Evolutionary conservation across 345 rosid genomes (phyloP), one percentile per base, ranked within the genome.

Genomic region (Eutrema yunnanense): DNA sequence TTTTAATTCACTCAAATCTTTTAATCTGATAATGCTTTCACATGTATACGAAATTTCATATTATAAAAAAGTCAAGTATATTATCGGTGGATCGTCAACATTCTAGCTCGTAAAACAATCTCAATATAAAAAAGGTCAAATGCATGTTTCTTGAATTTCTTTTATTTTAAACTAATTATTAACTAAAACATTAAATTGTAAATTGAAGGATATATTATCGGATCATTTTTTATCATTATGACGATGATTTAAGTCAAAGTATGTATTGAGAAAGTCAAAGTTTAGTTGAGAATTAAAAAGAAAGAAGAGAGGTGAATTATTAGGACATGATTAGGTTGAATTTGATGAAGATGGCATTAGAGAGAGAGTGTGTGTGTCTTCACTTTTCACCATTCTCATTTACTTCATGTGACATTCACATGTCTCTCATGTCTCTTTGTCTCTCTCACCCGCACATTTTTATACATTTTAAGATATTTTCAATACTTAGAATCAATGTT

Each of bases 391-490:
- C n/a, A 62, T 33, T 41, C 46, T 62, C 54, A 72, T 16, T 41
- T 42, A 42, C 53, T 72, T 54, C 69, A 72, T 62, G 76, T 62
- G 62, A 62, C 62, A 62, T 52, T 72, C 75, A 72, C 69, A 62
- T 52, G 59, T 1, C 19, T 19, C 19, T 19, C 19, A 19, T 19
- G 19, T 43, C 55, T 42, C 32, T 37, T 8, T 57, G 1, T 10
- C 4, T 41, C 13, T 12, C 62, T 42, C n/a, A 3, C 46, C 44
- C 62, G 41, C 62, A n/a, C 54, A 51, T 55, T 19, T 36, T 11
- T 52, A 43, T 19, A 19, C 22, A 19, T 22, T 22, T 22, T 19
- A 19, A 19, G 22, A 19, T 19, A 19, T 19, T 19, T 19, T 1
- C 1, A 19, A 19, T 19, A 19, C 1, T 19, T 19, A 19, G 22